Evolutionary conservation across 2,329 filamentous ascomycete genomes (phyloP).

Genomic region (Whalleya microplaca): DNA sequence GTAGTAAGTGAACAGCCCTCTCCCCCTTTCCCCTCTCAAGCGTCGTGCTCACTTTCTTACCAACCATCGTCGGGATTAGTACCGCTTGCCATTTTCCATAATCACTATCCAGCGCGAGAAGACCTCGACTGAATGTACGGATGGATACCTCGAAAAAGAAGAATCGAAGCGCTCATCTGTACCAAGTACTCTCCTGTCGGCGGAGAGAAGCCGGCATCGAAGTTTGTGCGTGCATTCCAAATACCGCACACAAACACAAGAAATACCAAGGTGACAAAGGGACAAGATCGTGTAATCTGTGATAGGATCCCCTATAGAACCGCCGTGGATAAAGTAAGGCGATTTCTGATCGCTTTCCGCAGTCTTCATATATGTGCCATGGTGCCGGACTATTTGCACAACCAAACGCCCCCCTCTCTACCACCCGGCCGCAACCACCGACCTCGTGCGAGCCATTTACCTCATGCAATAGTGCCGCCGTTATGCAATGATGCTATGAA

Average conservation of each 20-base stretch:
- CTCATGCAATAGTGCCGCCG: slow-evolving; percentile 41
- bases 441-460: slow-evolving; percentile 29
- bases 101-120: slow-evolving; percentile 4
- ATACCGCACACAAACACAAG: neutral
- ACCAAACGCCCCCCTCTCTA: slow-evolving; percentile 36
- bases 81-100: slow-evolving; percentile 10
- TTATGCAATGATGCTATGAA: slow-evolving; percentile 45
- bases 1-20: too few species aligned
- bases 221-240: slow-evolving; percentile 6
- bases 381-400: slow-evolving; percentile 36
- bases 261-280: slow-evolving; percentile 20
- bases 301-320: slow-evolving; percentile 11
- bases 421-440: slow-evolving; percentile 28
- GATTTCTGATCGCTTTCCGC: slow-evolving; percentile 23
- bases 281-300: slow-evolving; percentile 13
- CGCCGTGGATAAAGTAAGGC: slow-evolving; percentile 21
- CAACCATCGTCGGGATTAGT: neutral
- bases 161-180: neutral
- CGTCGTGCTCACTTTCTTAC: neutral
- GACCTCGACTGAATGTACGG: slow-evolving; percentile 2
- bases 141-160: neutral
- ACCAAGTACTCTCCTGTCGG: slow-evolving; percentile 5
- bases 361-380: slow-evolving; percentile 37
- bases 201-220: slow-evolving; percentile 8
- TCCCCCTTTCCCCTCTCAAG: too few species aligned